These are phyloP conservation scores for Colletotrichum abscissum DNA, from an alignment of 2,329 filamentous ascomycete species.

Conservation along the genomic window DNA sequence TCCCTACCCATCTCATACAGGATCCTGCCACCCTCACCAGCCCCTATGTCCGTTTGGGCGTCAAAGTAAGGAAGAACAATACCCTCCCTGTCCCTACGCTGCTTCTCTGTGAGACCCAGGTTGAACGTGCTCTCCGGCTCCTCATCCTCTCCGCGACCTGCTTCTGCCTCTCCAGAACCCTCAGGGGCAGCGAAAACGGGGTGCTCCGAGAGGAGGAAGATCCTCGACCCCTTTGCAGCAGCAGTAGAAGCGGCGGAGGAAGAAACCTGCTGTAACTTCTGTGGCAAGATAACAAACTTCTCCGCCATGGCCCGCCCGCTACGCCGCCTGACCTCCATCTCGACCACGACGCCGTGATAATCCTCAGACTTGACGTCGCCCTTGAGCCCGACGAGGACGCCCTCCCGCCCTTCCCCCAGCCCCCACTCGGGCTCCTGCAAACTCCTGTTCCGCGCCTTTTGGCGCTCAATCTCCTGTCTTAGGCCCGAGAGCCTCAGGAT, in stretches of 20 bases:
- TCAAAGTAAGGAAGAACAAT: conserved; percentile 97
- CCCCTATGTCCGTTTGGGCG: conserved; percentile 83
- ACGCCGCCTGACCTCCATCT: conserved; percentile 87
- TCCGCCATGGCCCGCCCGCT: conserved; percentile 84
- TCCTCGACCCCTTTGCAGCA: conserved; percentile 43
- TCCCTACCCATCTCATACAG: conserved; percentile 97
- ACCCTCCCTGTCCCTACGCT: conserved; percentile 85
- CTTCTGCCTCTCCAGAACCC: conserved; percentile 44
- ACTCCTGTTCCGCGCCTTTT: conserved; percentile 81
- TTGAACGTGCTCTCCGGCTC: conserved; percentile 83
- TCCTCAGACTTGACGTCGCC: conserved; percentile 56
- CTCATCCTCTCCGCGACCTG: conserved; percentile 53
- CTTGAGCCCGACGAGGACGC: conserved; percentile 76
- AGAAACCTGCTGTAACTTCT: conserved; percentile 28
- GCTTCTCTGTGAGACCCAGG: conserved; percentile 88
- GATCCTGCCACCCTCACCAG: conserved; percentile 90
- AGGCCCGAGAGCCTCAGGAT: conserved; percentile 81
- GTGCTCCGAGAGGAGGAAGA: conserved; percentile 80
- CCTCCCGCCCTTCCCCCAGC: conserved; percentile 80
- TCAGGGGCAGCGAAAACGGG: conserved; percentile 70
- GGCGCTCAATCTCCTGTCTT: conserved; percentile 77
- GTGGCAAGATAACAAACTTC: conserved; percentile 63
- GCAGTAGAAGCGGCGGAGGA: not conserved
- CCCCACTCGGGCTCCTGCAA: conserved; percentile 83
- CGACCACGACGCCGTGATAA: conserved; percentile 71